These are phyloP conservation scores for Lepidium aucheri DNA, from an alignment of 345 rosid genomes.

Conservation along the genomic window DNA sequence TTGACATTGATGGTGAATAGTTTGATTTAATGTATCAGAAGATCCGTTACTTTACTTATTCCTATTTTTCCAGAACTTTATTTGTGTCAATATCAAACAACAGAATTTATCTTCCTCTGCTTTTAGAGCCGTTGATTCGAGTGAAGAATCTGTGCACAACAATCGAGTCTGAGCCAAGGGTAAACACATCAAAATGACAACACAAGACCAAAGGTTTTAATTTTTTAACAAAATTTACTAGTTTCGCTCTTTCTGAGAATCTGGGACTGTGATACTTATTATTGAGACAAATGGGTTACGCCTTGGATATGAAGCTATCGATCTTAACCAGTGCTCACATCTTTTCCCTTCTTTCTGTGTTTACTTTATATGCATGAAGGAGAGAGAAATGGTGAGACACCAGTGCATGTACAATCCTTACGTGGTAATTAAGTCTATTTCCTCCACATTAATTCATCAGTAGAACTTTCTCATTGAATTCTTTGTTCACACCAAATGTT, in stretches of 20 bases:
- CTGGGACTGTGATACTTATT: neutral
- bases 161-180: neutral
- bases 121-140: conserved; percentile 5
- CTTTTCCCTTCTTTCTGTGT: too few relatives aligned
- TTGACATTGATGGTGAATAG: conserved; percentile 2
- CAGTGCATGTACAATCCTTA: too few relatives aligned
- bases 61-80: neutral
- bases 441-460: too few relatives aligned
- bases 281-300: neutral
- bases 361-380: too few relatives aligned
- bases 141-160: conserved; percentile 11
- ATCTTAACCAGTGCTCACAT: neutral
- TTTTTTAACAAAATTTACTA: neutral
- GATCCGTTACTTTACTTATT: neutral
- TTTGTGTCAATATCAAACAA: neutral
- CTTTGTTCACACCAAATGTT: too few relatives aligned
- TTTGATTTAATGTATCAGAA: neutral
- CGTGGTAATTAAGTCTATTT: too few relatives aligned
- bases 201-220: neutral
- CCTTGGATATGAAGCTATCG: conserved; percentile 8
- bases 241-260: neutral
- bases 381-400: too few relatives aligned
- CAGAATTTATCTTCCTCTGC: conserved; percentile 5
- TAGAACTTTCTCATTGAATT: too few relatives aligned
- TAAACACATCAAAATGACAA: neutral